These are phyloP conservation scores for Ustilago cynodontis DNA, from an alignment of 1,284 basidiomycete species.

Conservation along the genomic window DNA sequence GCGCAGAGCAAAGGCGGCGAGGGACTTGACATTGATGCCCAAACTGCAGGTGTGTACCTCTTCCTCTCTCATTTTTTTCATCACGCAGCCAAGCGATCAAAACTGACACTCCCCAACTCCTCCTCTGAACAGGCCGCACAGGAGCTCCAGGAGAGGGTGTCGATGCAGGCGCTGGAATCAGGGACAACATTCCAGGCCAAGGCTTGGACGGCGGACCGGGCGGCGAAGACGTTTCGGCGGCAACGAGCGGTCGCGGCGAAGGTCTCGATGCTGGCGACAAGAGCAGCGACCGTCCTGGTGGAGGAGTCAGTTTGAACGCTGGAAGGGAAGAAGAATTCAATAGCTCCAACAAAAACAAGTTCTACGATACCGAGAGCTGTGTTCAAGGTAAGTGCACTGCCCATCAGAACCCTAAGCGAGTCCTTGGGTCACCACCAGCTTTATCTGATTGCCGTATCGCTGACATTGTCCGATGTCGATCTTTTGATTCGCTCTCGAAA, in stretches of 20 bases:
- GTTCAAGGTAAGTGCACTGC: constrained; percentile 7
- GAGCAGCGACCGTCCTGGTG: constrained; percentile 16
- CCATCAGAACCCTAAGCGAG: neutral
- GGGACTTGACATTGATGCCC: constrained; percentile 25
- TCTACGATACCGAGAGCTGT: constrained; percentile 18
- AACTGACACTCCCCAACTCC: neutral
- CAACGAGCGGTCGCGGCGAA: constrained; percentile 17
- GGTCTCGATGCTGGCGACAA: constrained; percentile 21
- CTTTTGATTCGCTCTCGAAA: no score
- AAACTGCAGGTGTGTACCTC: constrained; percentile 21
- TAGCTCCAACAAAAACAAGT: constrained; percentile 13
- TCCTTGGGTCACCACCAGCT: neutral
- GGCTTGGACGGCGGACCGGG: constrained; percentile 20
- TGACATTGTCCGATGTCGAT: no score
- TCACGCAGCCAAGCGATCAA: no score
- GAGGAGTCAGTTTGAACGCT: constrained; percentile 22
- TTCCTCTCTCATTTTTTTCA: neutral
- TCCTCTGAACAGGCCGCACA: constrained; percentile 10
- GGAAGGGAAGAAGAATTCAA: constrained; percentile 25
- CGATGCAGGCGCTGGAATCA: constrained; percentile 9
- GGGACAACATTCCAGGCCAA: constrained; percentile 21
- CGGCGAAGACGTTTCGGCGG: constrained; percentile 17
- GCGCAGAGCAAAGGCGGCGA: constrained; percentile 17
- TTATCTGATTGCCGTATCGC: no score
- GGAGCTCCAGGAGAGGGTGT: constrained; percentile 22